Base-by-base conservation (phyloP, 2,329 filamentous ascomycete genomes). In the Aspergillus sergii region DNA sequence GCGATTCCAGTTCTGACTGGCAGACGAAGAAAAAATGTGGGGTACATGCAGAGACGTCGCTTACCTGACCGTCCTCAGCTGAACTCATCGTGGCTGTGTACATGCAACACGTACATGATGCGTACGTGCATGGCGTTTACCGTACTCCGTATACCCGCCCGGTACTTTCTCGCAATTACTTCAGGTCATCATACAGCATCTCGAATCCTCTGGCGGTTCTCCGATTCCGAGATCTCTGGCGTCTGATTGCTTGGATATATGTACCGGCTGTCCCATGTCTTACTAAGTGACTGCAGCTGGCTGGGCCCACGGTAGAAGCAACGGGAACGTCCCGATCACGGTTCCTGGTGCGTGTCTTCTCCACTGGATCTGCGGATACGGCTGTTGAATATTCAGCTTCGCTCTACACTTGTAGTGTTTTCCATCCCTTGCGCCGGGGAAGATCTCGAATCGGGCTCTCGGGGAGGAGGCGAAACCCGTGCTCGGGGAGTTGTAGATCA, bases 1-100 rank as follows among this genome's bases (percentile, higher is more conserved):
- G 48, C 48, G 28, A 6, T 10, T 28, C 46, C 5, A 50, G 26
- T 10, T 50, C 46, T 32, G 12, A 50, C 12, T 28, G 14, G 26
- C 7, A 28, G 10, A 48, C 23, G 4, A 16, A 2, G 8, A 32
- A 32, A 12, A 19, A 28, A 30, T 50, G 46, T 50, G 46, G 46
- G 46, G 46, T 50, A 10, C 32, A 19, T 16, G 16, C 19, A 41
- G 39, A 9, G 39, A 28, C 16, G 3, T 30, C 23, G 7, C 14
- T 19, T 30, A 9, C 46, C 19, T 50, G 46, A 30, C 14, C 26
- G 5, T 28, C 26, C 48, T n/a, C 48, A 32, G 48, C 48, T 51
- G 48, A 32, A 51, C 28, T 32, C 48, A 51, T 51, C n/a, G 48
- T 51, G 48, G 48, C 48, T 51, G 48, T 51, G 48, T 51, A 51